phyloP scores from a whole-genome alignment of 2,329 filamentous ascomycete species.

The Diaporthe vexans region DNA sequence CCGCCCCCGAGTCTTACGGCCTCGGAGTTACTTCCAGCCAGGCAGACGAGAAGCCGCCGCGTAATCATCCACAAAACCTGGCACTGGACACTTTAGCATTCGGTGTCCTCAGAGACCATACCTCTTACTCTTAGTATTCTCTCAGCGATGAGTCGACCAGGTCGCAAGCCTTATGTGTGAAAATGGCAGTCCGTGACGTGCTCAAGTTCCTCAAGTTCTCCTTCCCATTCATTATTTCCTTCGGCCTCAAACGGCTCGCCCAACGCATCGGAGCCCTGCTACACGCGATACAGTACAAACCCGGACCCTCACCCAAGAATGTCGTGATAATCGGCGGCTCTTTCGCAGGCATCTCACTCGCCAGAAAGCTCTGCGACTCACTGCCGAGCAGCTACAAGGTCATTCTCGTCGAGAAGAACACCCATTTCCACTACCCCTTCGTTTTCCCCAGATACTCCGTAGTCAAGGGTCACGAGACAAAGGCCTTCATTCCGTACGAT shows the following conservation, averaged over 20 bases:
- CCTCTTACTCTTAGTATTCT: too few species aligned
- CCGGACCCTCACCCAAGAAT: conserved; percentile 51
- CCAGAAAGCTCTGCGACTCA: conserved; percentile 62
- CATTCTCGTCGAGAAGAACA: conserved; percentile 70
- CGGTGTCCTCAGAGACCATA: too few species aligned
- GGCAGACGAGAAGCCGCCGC: neutral
- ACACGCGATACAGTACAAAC: conserved; percentile 16
- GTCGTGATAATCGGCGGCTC: conserved; percentile 71
- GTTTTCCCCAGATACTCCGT: conserved; percentile 72
- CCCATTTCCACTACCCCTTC: conserved; percentile 73
- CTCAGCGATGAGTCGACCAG: neutral
- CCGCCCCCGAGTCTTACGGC: neutral
- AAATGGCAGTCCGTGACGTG: conserved; percentile 24
- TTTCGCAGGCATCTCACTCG: conserved; percentile 65
- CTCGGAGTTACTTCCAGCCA: neutral
- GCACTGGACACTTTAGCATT: neutral
- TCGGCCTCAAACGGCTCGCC: neutral
- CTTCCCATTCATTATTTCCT: neutral
- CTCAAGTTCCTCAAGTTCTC: conserved; percentile 22
- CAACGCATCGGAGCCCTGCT: neutral
- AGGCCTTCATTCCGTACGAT: conserved; percentile 73
- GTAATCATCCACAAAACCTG: neutral
- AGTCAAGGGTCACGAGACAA: conserved; percentile 67
- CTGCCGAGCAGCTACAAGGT: conserved; percentile 65
- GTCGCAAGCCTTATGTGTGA: neutral